Evolutionary conservation across 352 stramenopile species (phyloP).

Genomic region (Pythium phragmitis): DNA sequence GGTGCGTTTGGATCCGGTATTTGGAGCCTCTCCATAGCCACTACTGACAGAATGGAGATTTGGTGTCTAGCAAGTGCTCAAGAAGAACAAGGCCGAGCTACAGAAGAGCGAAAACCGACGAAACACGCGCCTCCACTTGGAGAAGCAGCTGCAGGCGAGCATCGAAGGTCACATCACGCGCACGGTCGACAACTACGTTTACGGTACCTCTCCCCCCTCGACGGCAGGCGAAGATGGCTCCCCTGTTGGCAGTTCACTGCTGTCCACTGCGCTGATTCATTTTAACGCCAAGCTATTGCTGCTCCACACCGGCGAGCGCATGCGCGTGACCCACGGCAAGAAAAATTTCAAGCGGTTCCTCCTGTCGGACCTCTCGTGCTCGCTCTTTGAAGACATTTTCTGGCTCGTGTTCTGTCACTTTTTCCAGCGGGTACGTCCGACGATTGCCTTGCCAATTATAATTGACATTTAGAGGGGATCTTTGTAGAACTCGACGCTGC

Average conservation of each 20-base stretch:
- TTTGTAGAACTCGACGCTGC: conserved; percentile 42
- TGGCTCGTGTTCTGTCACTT: conserved; percentile 90
- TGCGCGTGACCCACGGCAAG: conserved; percentile 67
- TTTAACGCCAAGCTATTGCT: conserved; percentile 87
- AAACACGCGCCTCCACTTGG: conserved; percentile 73
- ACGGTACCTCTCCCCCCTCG: conserved; percentile 21
- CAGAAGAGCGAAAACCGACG: conserved; percentile 73
- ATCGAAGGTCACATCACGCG: conserved; percentile 88
- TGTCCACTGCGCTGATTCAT: conserved; percentile 24
- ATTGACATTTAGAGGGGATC: not conserved
- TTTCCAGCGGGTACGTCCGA: conserved; percentile 63
- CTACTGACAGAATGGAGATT: not conserved
- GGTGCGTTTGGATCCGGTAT: conserved; percentile 21
- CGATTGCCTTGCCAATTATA: not conserved
- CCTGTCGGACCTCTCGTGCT: conserved; percentile 68
- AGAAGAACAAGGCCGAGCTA: conserved; percentile 79
- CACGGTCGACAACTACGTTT: conserved; percentile 73
- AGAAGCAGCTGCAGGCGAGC: conserved; percentile 87
- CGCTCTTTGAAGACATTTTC: conserved; percentile 87
- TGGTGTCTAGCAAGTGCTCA: conserved; percentile 54
- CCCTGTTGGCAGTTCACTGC: not conserved
- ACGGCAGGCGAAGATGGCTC: not conserved
- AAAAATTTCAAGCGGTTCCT: conserved; percentile 86
- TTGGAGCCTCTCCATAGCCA: not conserved
- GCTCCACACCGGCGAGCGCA: conserved; percentile 80